Percentiles rank a stretch among this genome's conserved stretches.
These are phyloP conservation scores for Neofusicoccum kwambonambiense DNA, from an alignment of 2,329 filamentous ascomycete species.

Conservation along the genomic window DNA sequence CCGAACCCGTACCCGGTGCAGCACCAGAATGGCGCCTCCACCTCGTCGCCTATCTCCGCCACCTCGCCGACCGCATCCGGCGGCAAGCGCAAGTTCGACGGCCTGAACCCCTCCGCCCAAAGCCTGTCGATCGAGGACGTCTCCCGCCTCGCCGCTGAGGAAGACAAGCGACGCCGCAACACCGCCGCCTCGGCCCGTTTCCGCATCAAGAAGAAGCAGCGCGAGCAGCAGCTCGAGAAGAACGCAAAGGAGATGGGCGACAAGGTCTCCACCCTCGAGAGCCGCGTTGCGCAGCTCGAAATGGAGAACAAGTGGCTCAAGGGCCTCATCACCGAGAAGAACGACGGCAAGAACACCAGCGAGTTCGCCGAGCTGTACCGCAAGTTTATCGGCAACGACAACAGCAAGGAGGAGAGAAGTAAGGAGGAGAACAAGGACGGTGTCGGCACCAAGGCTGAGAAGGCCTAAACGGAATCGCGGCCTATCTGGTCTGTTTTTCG, in stretches of 20 bases:
- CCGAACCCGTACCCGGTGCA: slow-evolving; percentile 26
- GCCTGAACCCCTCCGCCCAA: slow-evolving; percentile 26
- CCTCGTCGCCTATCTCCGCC: slow-evolving; percentile 32
- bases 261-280: slow-evolving; percentile 45
- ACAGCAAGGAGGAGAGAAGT: slow-evolving; percentile 34
- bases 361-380: slow-evolving; percentile 35
- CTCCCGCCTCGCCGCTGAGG: slow-evolving; percentile 49
- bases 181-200: slow-evolving; percentile 54
- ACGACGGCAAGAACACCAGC: slow-evolving; percentile 34
- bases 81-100: slow-evolving; percentile 49
- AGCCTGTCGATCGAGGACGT: slow-evolving; percentile 44
- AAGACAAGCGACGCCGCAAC: slow-evolving; percentile 55
- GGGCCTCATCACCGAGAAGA: slow-evolving; percentile 52
- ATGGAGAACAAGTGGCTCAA: slow-evolving; percentile 55
- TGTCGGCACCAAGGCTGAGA: slow-evolving; percentile 32
- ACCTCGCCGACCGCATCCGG: slow-evolving; percentile 27
- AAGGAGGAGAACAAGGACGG: slow-evolving; percentile 36
- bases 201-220: slow-evolving; percentile 57
- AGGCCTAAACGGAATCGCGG: slow-evolving; percentile 25
- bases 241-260: slow-evolving; percentile 52
- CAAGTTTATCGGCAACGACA: slow-evolving; percentile 30
- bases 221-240: slow-evolving; percentile 53
- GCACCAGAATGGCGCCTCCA: slow-evolving; percentile 27
- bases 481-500: not conserved
- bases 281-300: slow-evolving; percentile 50